phyloP scores from a whole-genome alignment of 179 eudicot species.

The Gypsophila paniculata region DNA sequence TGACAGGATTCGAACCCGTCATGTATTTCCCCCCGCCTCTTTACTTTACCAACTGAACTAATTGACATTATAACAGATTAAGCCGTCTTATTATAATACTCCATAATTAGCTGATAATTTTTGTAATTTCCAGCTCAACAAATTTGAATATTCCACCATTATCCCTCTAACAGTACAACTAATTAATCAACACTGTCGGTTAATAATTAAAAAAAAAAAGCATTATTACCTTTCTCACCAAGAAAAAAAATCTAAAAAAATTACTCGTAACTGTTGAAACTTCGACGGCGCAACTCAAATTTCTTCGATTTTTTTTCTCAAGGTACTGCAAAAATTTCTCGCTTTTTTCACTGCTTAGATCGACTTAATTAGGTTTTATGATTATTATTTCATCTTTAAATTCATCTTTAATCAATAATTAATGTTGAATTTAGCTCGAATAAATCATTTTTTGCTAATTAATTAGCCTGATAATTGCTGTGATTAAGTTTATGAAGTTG shows the following conservation, averaged over 20 bases:
- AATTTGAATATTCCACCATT: constrained; percentile 2
- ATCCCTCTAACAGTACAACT: too few relatives aligned
- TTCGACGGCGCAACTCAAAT: constrained; percentile 6
- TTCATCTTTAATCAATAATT: constrained; percentile 12
- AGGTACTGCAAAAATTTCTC: constrained; percentile 10
- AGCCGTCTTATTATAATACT: too few relatives aligned
- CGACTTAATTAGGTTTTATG: constrained; percentile 17
- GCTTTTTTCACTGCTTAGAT: constrained; percentile 16
- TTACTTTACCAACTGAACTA: too few relatives aligned
- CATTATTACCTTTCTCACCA: not conserved
- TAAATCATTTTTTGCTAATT: not conserved
- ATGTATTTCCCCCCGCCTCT: too few relatives aligned
- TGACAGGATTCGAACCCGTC: too few relatives aligned
- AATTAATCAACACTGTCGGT: constrained; percentile 4
- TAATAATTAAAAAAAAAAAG: not conserved
- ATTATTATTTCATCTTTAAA: constrained; percentile 2
- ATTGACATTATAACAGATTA: too few relatives aligned
- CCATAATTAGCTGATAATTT: too few relatives aligned
- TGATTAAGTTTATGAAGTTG: too few relatives aligned
- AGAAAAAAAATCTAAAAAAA: too few relatives aligned
- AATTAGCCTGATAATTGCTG: not conserved
- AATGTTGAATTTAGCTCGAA: not conserved
- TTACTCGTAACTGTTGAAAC: not conserved
- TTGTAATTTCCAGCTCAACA: constrained; percentile 17
- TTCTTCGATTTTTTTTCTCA: not conserved